These are phyloP conservation scores for Dittrichia graveolens DNA, from an alignment of 129 eudicot species.

Conservation along the genomic window DNA sequence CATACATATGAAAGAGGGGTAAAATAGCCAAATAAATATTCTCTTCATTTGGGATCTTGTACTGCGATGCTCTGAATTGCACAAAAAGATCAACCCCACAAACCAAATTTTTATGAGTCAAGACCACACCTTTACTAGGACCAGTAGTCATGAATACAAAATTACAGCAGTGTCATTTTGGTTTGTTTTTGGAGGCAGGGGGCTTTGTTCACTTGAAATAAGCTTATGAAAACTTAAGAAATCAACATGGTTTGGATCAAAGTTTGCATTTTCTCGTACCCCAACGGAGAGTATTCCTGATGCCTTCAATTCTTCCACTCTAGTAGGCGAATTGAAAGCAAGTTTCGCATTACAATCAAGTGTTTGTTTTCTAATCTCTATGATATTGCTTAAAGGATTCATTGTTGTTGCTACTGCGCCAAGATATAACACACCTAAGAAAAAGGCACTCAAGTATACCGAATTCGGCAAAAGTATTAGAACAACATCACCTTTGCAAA, in stretches of 20 bases:
- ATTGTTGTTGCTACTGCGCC: too few relatives aligned
- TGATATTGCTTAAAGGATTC: too few relatives aligned
- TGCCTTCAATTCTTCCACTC: conserved; percentile 29
- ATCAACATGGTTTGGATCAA: not conserved
- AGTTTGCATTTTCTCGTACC: conserved; percentile 43
- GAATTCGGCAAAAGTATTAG: too few relatives aligned
- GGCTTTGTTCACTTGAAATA: conserved; percentile 32
- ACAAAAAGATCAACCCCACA: conserved; percentile 62
- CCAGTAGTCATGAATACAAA: conserved; percentile 78
- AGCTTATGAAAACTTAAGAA: conserved; percentile 33
- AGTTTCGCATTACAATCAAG: too few relatives aligned
- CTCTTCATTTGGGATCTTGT: conserved; percentile 29
- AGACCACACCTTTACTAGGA: conserved; percentile 61
- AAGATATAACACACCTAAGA: too few relatives aligned
- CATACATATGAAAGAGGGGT: conserved; percentile 88
- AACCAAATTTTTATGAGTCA: conserved; percentile 71
- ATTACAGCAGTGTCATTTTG: conserved; percentile 78
- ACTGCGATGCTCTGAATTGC: conserved; percentile 67
- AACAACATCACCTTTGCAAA: too few relatives aligned
- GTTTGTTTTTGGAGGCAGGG: conserved; percentile 40
- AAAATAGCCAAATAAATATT: conserved; percentile 63
- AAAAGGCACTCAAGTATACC: too few relatives aligned
- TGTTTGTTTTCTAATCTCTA: too few relatives aligned
- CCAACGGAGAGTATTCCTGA: conserved; percentile 45
- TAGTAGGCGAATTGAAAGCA: conserved; percentile 40